Percentiles rank a stretch among this genome's conserved stretches.
Evolutionary conservation across 2,329 filamentous ascomycete species (phyloP).

Genomic region (Alternaria sp.): DNA sequence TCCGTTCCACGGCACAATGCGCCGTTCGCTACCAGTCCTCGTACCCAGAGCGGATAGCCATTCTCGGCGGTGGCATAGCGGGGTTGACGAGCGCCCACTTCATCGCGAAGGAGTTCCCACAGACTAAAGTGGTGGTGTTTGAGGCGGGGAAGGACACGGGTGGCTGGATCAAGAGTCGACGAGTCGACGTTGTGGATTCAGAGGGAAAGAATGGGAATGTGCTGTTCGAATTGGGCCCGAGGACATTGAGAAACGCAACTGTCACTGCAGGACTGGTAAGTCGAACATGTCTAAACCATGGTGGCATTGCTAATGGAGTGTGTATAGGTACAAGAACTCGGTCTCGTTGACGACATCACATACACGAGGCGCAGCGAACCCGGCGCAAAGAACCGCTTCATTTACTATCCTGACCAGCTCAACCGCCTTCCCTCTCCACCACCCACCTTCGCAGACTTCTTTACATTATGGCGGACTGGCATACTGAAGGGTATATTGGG

Average conservation of each 20-base stretch:
- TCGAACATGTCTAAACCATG: not conserved
- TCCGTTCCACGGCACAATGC: slow-evolving; percentile 13
- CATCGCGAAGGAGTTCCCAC: slow-evolving; percentile 71
- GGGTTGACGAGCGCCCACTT: slow-evolving; percentile 68
- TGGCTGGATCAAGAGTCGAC: slow-evolving; percentile 80
- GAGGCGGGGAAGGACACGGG: slow-evolving; percentile 74
- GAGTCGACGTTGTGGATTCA: slow-evolving; percentile 65
- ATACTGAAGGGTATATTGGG: slow-evolving; percentile 59
- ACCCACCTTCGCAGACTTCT: slow-evolving; percentile 37
- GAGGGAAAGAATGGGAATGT: slow-evolving; percentile 53
- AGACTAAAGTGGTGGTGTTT: slow-evolving; percentile 78
- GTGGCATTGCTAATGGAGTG: slow-evolving; percentile 11
- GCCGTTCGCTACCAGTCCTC: slow-evolving; percentile 24
- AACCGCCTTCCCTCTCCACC: slow-evolving; percentile 54
- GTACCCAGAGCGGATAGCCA: slow-evolving; percentile 51
- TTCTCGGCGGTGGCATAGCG: slow-evolving; percentile 61
- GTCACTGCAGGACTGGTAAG: slow-evolving; percentile 75
- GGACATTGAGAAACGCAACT: slow-evolving; percentile 74
- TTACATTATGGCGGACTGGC: slow-evolving; percentile 58
- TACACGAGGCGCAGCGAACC: slow-evolving; percentile 59
- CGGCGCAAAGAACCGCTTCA: slow-evolving; percentile 70
- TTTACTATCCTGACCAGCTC: slow-evolving; percentile 88
- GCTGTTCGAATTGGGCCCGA: slow-evolving; percentile 82
- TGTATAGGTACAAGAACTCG: slow-evolving; percentile 63
- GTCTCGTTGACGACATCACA: slow-evolving; percentile 63